These are phyloP conservation scores for Fusarium palustre DNA, from an alignment of 2,329 filamentous ascomycete genomes.

Conservation along the genomic window DNA sequence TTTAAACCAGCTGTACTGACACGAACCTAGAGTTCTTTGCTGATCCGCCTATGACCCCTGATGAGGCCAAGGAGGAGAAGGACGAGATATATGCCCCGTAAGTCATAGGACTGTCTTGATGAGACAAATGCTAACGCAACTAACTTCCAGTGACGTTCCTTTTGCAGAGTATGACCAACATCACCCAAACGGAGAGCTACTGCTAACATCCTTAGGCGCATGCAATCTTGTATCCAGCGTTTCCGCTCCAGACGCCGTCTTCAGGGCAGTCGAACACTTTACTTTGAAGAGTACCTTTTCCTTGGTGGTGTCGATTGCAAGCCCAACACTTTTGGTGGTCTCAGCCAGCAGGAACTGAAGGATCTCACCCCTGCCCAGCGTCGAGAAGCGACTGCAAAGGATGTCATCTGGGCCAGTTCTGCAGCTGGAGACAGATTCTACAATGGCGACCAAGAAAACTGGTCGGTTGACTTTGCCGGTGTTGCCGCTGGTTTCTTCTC, in stretches of 20 bases:
- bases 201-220: slow-evolving; percentile 67
- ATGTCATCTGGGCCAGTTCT: slow-evolving; percentile 64
- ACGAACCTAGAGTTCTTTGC: slow-evolving; percentile 72
- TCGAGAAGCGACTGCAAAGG: slow-evolving; percentile 71
- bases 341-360: slow-evolving; percentile 65
- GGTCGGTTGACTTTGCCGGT: slow-evolving; percentile 83
- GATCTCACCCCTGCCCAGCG: slow-evolving; percentile 71
- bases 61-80: slow-evolving; percentile 73
- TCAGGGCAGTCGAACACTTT: slow-evolving; percentile 66
- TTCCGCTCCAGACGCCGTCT: slow-evolving; percentile 83
- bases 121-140: slow-evolving; percentile 38
- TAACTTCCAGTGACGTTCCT: slow-evolving; percentile 57
- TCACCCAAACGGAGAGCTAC: not conserved
- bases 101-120: slow-evolving; percentile 45
- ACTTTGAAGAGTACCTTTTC: slow-evolving; percentile 84
- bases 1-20: not conserved
- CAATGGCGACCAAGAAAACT: slow-evolving; percentile 65
- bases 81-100: slow-evolving; percentile 74
- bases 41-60: slow-evolving; percentile 81
- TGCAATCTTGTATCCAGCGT: slow-evolving; percentile 86
- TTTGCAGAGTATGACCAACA: slow-evolving; percentile 65
- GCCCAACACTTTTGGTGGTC: slow-evolving; percentile 68
- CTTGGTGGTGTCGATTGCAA: slow-evolving; percentile 81
- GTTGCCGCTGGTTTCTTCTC: slow-evolving; percentile 84
- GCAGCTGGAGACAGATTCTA: slow-evolving; percentile 61